phyloP scores from a whole-genome alignment of 2,329 filamentous ascomycete genomes.

The Dactylellina sp. region DNA sequence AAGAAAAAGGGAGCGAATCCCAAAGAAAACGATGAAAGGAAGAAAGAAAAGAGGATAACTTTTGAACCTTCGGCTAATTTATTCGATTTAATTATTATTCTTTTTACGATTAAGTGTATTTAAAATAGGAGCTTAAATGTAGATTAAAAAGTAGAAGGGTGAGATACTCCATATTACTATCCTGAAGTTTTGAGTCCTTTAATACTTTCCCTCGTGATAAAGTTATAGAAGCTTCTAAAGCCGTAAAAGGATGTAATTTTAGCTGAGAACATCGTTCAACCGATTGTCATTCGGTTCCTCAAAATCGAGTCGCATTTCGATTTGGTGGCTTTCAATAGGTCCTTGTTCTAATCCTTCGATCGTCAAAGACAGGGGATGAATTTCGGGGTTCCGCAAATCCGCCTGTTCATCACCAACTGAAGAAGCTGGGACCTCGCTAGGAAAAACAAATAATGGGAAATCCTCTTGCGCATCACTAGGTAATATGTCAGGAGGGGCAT shows the following conservation, averaged over 20 bases:
- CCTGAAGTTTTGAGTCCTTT: too few species aligned
- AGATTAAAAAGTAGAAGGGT: too few species aligned
- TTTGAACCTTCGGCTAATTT: too few species aligned
- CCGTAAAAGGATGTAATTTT: neutral
- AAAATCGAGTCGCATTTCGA: constrained; percentile 45
- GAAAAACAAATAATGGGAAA: constrained; percentile 54
- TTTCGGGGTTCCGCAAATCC: neutral
- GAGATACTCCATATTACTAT: too few species aligned
- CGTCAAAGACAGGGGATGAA: constrained; percentile 14
- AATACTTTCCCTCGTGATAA: too few species aligned
- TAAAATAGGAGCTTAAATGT: too few species aligned
- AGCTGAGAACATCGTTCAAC: neutral
- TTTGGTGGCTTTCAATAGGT: constrained; percentile 26
- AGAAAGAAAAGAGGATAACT: neutral
- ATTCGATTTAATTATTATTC: neutral
- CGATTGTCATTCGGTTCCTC: constrained; percentile 1
- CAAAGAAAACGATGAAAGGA: constrained; percentile 31
- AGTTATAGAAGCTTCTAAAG: neutral
- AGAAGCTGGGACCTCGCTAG: neutral
- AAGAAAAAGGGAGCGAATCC: constrained; percentile 47
- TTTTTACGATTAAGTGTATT: neutral
- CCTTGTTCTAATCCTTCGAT: constrained; percentile 19
- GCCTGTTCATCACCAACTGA: neutral
- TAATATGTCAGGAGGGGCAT: neutral
- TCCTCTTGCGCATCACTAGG: constrained; percentile 23